Evolutionary conservation across 352 stramenopile species (phyloP).

Genomic region (Pythium aristosporum): DNA sequence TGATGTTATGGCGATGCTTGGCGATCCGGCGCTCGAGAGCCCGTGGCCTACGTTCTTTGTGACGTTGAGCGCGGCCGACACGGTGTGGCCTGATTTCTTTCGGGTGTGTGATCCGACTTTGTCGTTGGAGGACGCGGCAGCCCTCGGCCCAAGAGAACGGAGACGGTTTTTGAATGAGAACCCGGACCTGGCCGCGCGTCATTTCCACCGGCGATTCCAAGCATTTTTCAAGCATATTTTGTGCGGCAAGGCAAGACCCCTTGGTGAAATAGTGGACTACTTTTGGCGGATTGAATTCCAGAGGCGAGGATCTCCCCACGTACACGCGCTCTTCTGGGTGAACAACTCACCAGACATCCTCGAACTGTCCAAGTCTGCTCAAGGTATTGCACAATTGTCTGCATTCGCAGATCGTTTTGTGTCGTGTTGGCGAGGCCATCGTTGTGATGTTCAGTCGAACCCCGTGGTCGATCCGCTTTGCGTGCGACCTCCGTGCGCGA

Average conservation of each 20-base stretch:
- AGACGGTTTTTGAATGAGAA: too few species aligned
- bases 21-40: too few species aligned
- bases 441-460: too few species aligned
- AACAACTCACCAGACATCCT: slow-evolving; percentile 18
- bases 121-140: too few species aligned
- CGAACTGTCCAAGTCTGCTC: slow-evolving; percentile 8
- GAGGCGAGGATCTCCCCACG: slow-evolving; percentile 23
- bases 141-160: too few species aligned
- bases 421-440: background rate
- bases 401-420: slow-evolving; percentile 7
- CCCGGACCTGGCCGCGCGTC: too few species aligned
- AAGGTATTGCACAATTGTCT: background rate
- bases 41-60: too few species aligned
- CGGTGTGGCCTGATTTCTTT: too few species aligned
- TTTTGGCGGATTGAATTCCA: slow-evolving; percentile 35
- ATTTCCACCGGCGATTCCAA: slow-evolving; percentile 29
- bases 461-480: slow-evolving; percentile 19
- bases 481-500: background rate
- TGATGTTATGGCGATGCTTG: too few species aligned
- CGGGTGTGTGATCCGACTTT: too few species aligned
- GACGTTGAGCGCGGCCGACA: too few species aligned
- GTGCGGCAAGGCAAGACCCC: slow-evolving; percentile 4
- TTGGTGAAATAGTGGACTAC: slow-evolving; percentile 26
- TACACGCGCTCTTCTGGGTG: slow-evolving; percentile 28
- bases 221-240: slow-evolving; percentile 19